phyloP scores from a whole-genome alignment of 257 asterid species.

The Solanum okadae region DNA sequence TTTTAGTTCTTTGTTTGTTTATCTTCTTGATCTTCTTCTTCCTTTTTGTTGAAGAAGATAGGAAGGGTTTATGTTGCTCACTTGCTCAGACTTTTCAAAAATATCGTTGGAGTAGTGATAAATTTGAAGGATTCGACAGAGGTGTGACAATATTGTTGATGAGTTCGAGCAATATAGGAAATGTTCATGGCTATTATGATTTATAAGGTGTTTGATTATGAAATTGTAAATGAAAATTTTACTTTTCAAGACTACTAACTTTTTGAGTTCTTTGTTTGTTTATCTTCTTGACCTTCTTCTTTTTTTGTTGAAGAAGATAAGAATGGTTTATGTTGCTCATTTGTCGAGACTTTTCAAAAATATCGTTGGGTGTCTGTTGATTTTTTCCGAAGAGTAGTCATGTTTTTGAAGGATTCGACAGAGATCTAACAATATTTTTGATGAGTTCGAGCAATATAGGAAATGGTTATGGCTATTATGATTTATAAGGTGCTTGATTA shows the following conservation, averaged over 20 bases:
- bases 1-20: slow-evolving; percentile 10
- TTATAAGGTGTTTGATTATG: not conserved
- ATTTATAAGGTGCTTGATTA: not conserved
- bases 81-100: not conserved
- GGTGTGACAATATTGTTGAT: not conserved
- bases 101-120: not conserved
- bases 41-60: not conserved
- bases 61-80: not conserved
- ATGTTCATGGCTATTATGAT: not conserved
- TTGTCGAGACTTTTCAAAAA: not conserved
- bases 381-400: not conserved
- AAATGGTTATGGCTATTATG: not conserved
- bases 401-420: not conserved
- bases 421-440: accelerated
- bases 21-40: not conserved
- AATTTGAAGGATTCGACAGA: not conserved
- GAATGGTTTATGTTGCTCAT: not conserved
- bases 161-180: not conserved
- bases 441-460: not conserved
- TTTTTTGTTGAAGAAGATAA: not conserved
- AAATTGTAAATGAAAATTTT: not conserved
- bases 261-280: slow-evolving; percentile 12
- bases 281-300: not conserved
- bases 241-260: not conserved
- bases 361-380: not conserved